Evolutionary conservation across 2,329 filamentous ascomycete species (phyloP), one percentile per base, ranked within the genome.

Genomic region (Cryphonectria naterciae): DNA sequence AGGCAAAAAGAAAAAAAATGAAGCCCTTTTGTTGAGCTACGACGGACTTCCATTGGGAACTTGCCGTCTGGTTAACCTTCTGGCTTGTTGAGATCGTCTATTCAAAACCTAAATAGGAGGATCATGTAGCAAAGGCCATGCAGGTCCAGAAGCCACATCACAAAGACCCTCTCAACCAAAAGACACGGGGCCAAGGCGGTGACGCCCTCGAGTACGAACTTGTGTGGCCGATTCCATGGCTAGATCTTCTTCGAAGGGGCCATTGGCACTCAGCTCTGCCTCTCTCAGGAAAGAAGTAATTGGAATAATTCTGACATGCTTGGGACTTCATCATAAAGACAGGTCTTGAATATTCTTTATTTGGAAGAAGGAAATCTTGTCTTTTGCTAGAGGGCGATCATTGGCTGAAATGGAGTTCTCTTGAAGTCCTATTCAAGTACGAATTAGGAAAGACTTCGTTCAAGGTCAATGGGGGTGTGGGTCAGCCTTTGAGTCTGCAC

Each of bases 391-490:
- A 1, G 39, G 15, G 22, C 8, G 19, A 15, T 32, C 4, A n/a
- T 13, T 64, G 22, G 35, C 25, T 37, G 32, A n/a, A 8, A 32
- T n/a, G 1, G 22, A 46, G 65, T 56, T 58, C 10, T 61, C 28
- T 58, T 65, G 65, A 68, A 39, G 61, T 39, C 11, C 65, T 70
- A 70, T 70, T 70, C 65, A 70, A 17, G 13, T 60, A 49, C 52
- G 28, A 49, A 70, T 54, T 66, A 66, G 64, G 64, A 28, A 65
- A 66, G 63, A 49, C 41, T 25, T 35, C 61, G 43, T 22, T 46
- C 6, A 25, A 43, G 39, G 61, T 39, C 58, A 39, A 39, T 61
- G 58, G 58, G 19, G 22, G 10, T 32, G 54, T 32, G 54, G 25
- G 54, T 17, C 54, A 58, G 28, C 54, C 25, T 7, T 32, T 32